phyloP scores from a whole-genome alignment of 2,329 filamentous ascomycete species.

The Aspergillus transmontanensis region DNA sequence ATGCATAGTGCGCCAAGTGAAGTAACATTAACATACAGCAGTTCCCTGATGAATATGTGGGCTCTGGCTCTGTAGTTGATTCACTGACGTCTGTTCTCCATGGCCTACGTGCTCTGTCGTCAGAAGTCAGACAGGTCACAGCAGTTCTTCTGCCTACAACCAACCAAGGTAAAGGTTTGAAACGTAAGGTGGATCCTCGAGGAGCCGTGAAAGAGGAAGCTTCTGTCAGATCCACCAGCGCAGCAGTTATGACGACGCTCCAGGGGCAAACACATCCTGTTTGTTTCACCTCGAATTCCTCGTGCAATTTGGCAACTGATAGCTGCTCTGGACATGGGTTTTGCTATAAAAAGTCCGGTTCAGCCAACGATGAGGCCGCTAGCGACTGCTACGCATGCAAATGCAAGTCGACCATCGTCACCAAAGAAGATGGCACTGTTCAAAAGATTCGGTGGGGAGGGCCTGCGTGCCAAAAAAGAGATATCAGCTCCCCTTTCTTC shows the following conservation, averaged over 20 bases:
- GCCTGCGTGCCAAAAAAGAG: slow-evolving; percentile 83
- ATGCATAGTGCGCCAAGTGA: background rate
- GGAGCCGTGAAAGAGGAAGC: slow-evolving; percentile 6
- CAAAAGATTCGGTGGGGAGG: slow-evolving; percentile 80
- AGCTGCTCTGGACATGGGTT: slow-evolving; percentile 81
- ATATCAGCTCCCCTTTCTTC: slow-evolving; percentile 88
- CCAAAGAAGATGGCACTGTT: slow-evolving; percentile 49
- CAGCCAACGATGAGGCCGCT: slow-evolving; percentile 36
- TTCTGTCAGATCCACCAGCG: slow-evolving; percentile 3
- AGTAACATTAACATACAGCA: slow-evolving; percentile 24
- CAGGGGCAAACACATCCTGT: slow-evolving; percentile 48
- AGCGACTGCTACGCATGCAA: slow-evolving; percentile 75
- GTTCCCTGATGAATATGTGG: slow-evolving; percentile 11
- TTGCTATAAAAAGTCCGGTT: slow-evolving; percentile 69
- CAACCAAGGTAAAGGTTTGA: background rate
- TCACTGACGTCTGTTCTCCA: slow-evolving; percentile 49
- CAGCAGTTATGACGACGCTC: background rate
- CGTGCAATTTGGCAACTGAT: slow-evolving; percentile 70
- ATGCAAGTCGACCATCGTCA: slow-evolving; percentile 64
- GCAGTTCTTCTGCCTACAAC: slow-evolving; percentile 55
- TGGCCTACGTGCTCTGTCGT: slow-evolving; percentile 52
- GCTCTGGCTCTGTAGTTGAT: slow-evolving; percentile 40
- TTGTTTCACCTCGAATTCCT: slow-evolving; percentile 72
- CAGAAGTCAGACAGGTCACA: slow-evolving; percentile 57
- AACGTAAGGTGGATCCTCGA: slow-evolving; percentile 2